Evolutionary conservation across 441 rosid species (phyloP), one percentile per base, ranked within the genome.

Genomic region (Melastoma candidum): DNA sequence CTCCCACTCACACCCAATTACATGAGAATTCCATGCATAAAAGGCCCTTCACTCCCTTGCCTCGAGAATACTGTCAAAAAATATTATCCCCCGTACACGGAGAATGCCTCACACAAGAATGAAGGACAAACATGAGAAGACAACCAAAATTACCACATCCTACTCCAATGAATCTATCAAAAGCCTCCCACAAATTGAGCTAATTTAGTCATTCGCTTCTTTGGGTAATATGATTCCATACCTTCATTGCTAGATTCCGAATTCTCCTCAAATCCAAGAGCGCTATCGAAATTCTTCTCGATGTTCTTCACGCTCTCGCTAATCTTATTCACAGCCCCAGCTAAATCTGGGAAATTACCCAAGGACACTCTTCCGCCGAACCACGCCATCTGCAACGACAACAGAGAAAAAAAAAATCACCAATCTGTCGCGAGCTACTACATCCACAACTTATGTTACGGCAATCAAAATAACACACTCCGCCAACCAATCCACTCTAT

Each of bases 251-350:
- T 61, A 41, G 87, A 72, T 47, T 79, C 88, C 0, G 85, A 46
- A 57, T 86, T 86, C 58, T 89, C 95, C 51, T 93, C 97, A 44
- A 81, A 77, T 12, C 99, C 97, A 36, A 89, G 95, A 58, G 99
- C 97, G 43, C 26, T 86, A 65, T 93, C 99, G 7, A 93, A 93
- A 72, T 86, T 89, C 85, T 93, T 93, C 68, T 93, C 99, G 0
- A 93, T 89, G 67, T 89, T 93, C 82, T 89, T 93, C 63, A 93
- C 97, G 64, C 99, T 89, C 87, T 93, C 99, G 53, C 87, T 85
- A 71, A 93, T 74, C 81, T 93, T 93, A 71, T 83, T 93, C 14
- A 93, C 96, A 0, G 99, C 99, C 58, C 99, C 99, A 11, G 97
- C 90, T 44, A 93, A 79, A 89, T 93, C 99, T 44, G 98, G 94